Evolutionary conservation across 2,329 filamentous ascomycete genomes (phyloP).

Genomic region (Westerdykella sp.): DNA sequence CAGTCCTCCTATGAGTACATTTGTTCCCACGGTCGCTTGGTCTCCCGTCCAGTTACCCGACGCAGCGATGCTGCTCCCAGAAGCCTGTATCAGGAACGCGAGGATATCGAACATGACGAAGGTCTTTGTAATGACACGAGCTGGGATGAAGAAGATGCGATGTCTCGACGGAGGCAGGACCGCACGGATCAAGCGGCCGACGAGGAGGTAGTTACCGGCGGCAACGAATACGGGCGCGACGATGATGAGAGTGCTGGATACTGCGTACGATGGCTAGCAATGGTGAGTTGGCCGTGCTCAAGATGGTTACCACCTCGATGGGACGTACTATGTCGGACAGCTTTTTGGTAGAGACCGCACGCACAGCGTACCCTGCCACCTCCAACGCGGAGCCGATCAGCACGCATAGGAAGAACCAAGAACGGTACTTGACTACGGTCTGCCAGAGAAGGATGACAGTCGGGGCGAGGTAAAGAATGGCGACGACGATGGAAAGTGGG

Average conservation of each 20-base stretch:
- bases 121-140: conserved; percentile 39
- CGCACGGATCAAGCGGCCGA: conserved; percentile 43
- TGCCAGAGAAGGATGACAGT: conserved; percentile 37
- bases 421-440: conserved; percentile 39
- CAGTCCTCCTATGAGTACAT: conserved; percentile 41
- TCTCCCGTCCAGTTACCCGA: conserved; percentile 41
- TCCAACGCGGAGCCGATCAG: conserved; percentile 41
- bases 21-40: conserved; percentile 35
- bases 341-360: conserved; percentile 35
- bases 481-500: conserved; percentile 39
- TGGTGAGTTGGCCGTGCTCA: background rate
- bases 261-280: conserved; percentile 35
- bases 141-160: conserved; percentile 35
- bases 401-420: conserved; percentile 42
- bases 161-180: conserved; percentile 33
- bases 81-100: conserved; percentile 42
- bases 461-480: conserved; percentile 38
- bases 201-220: conserved; percentile 48
- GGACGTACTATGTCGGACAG: conserved; percentile 31
- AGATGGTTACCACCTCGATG: too few species aligned
- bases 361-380: conserved; percentile 40
- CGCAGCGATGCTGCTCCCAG: conserved; percentile 42
- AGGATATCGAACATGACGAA: conserved; percentile 46
- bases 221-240: conserved; percentile 37
- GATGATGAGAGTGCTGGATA: conserved; percentile 41